These are phyloP conservation scores for Berberis vulgaris DNA, from an alignment of 164 flowering plant genomes.

Conservation along the genomic window DNA sequence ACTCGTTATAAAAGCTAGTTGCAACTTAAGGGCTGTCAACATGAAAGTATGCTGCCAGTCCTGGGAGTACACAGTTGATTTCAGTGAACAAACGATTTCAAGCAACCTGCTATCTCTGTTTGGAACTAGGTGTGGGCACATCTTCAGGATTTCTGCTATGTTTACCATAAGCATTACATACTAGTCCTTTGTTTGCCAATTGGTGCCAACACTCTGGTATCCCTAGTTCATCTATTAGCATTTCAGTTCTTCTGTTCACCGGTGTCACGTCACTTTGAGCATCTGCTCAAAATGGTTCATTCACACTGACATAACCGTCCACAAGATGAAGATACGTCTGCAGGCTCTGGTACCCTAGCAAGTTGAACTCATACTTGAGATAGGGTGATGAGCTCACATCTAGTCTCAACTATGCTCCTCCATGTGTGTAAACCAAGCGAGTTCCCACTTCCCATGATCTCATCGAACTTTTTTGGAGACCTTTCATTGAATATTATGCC, in stretches of 20 bases:
- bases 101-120: not conserved
- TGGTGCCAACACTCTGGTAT: constrained; percentile 48
- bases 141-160: constrained; percentile 47
- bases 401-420: constrained; percentile 42
- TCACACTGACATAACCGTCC: constrained; percentile 29
- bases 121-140: constrained; percentile 27
- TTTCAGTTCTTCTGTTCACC: constrained; percentile 38
- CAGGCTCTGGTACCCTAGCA: constrained; percentile 33
- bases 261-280: constrained; percentile 36
- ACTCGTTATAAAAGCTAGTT: too few relatives aligned
- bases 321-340: constrained; percentile 46
- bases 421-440: constrained; percentile 48
- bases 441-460: constrained; percentile 20
- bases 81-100: too few relatives aligned
- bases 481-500: constrained; percentile 37
- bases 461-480: constrained; percentile 21
- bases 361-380: constrained; percentile 27
- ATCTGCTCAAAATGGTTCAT: constrained; percentile 21
- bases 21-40: too few relatives aligned
- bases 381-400: constrained; percentile 32
- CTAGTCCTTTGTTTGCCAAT: constrained; percentile 43
- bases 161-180: constrained; percentile 35
- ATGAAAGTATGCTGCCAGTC: too few relatives aligned
- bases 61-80: too few relatives aligned
- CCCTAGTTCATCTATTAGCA: constrained; percentile 31